Evolutionary conservation across 2,329 filamentous ascomycete genomes (phyloP).

Genomic region (Colletotrichum noveboracense): DNA sequence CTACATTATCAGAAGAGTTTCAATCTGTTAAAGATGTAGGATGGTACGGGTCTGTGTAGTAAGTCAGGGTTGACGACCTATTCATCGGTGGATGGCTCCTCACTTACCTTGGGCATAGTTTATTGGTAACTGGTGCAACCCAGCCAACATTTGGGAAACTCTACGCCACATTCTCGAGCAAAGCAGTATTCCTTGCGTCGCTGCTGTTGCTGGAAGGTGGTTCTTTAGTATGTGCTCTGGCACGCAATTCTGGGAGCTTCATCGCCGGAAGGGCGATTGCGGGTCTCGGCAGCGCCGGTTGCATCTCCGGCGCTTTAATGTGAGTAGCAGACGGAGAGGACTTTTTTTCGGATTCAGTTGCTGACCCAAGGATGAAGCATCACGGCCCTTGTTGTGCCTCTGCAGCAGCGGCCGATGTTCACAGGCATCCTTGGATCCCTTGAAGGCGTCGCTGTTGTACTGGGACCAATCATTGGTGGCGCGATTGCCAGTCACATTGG

Average conservation of each 20-base stretch:
- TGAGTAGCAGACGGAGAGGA: neutral
- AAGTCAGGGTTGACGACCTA: neutral
- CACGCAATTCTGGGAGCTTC: neutral
- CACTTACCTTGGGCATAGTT: neutral
- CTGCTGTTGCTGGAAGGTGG: neutral
- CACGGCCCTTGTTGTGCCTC: conserved; percentile 34
- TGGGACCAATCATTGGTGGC: neutral
- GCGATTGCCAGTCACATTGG: neutral
- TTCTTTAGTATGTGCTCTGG: neutral
- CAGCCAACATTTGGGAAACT: conserved; percentile 29
- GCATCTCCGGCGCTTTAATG: conserved; percentile 45
- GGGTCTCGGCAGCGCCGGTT: conserved; percentile 19
- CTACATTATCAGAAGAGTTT: conserved; percentile 32
- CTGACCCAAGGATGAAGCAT: conserved; percentile 32
- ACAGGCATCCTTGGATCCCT: conserved; percentile 45
- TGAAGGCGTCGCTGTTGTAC: conserved; percentile 43
- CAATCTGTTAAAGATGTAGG: conserved; percentile 43
- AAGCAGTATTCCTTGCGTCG: conserved; percentile 22
- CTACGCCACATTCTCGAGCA: conserved; percentile 43
- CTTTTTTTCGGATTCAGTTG: conserved; percentile 17
- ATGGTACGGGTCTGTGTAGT: conserved; percentile 51
- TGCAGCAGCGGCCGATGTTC: conserved; percentile 26
- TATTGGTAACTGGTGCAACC: conserved; percentile 30
- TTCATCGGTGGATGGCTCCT: neutral
- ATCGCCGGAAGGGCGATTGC: conserved; percentile 3